Evolutionary conservation across 148 eudicot species (phyloP), one percentile per base, ranked within the genome.

Genomic region (Rhododendron henanense): DNA sequence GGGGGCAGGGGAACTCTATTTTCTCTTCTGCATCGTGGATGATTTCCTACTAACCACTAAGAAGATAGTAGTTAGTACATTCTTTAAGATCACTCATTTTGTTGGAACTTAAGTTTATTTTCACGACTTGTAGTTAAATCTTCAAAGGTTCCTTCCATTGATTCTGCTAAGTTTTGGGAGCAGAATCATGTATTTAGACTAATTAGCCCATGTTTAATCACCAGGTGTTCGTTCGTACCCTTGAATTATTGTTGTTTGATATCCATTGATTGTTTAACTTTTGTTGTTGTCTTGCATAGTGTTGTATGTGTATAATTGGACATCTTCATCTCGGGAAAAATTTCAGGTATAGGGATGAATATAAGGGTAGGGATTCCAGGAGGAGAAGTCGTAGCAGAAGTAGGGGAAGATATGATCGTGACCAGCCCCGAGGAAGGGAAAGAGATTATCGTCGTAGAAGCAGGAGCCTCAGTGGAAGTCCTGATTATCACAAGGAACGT

Each of bases 361-460:
- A 91, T 73, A 90, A 89, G 61, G 88, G 83, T 75, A 88, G 87
- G 85, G 94, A 90, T 79, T 86, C 87, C 83, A 91, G 94, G 88
- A 91, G 92, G 88, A 91, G 93, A 87, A 91, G 95, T 74, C 94
- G 94, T 28, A 96, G 98, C 78, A 93, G 98, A 91, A 94, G 98
- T 86, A 87, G 90, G 85, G 93, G 87, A 65, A 92, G 93, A 85
- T 91, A 91, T 87, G 92, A 90, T 19, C 94, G 92, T 88, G 94
- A 90, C 78, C 89, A 94, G 87, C 89, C 88, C 76, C 89, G 93
- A 14, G 91, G 92, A 81, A 92, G 93, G 89, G 95, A 91, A 16
- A 92, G 95, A 86, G 95, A 92, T 59, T 85, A 84, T 85, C 93
- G 87, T 74, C 89, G 79, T 78, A 88, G 95, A 45, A 92, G 95